phyloP scores from a whole-genome alignment of 805 yeast genomes.

The Candida arabinofermentans region DNA sequence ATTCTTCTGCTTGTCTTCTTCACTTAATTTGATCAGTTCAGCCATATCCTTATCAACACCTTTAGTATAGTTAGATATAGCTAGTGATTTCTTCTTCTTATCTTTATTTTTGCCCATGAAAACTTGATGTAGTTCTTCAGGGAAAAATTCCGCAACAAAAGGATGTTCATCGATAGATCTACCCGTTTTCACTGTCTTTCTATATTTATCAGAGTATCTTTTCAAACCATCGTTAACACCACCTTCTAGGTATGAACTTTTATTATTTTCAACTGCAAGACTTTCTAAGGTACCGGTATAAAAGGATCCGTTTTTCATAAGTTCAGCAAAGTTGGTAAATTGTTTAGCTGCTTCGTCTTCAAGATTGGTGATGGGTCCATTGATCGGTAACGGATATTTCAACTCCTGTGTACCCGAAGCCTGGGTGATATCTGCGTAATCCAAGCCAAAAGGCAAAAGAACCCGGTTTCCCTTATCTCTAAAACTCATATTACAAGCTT shows the following conservation, averaged over 20 bases:
- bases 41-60: slow-evolving; percentile 37
- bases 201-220: slow-evolving; percentile 77
- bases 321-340: slow-evolving; percentile 47
- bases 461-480: slow-evolving; percentile 43
- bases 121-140: slow-evolving; percentile 68
- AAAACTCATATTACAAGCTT: slow-evolving; percentile 46
- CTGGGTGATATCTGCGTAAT: slow-evolving; percentile 53
- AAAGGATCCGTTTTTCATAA: slow-evolving; percentile 64
- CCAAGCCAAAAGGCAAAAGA: slow-evolving; percentile 67
- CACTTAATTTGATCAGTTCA: slow-evolving; percentile 21
- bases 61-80: slow-evolving; percentile 36
- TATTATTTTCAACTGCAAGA: slow-evolving; percentile 17
- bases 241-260: slow-evolving; percentile 34
- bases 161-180: slow-evolving; percentile 78
- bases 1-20: slow-evolving; percentile 28
- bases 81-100: slow-evolving; percentile 46
- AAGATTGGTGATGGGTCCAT: slow-evolving; percentile 47
- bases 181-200: slow-evolving; percentile 65
- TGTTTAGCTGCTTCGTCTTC: slow-evolving; percentile 55
- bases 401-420: slow-evolving; percentile 31
- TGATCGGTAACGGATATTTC: slow-evolving; percentile 56
- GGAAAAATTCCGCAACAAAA: slow-evolving; percentile 64
- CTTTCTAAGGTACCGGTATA: slow-evolving; percentile 50
- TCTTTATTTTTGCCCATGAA: slow-evolving; percentile 56
- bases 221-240: slow-evolving; percentile 64